These are phyloP conservation scores for Didymellaceae sp. DNA, from an alignment of 2,329 filamentous ascomycete genomes.

Conservation along the genomic window DNA sequence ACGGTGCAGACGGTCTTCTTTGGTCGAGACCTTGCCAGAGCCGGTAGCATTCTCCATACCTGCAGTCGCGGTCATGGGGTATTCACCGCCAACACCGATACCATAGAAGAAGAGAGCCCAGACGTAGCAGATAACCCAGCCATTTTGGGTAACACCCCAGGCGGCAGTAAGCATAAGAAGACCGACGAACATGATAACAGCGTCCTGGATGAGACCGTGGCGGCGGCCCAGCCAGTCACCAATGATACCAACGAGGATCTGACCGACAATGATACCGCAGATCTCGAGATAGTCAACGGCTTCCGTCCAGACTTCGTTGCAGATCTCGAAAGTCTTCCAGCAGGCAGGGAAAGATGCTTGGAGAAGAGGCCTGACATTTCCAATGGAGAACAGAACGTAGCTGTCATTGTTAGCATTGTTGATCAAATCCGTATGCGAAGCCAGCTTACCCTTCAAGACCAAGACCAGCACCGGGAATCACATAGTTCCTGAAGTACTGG, in stretches of 20 bases:
- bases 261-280: conserved; percentile 88
- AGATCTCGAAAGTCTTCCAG: conserved; percentile 72
- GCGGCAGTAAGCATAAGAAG: conserved; percentile 88
- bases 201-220: conserved; percentile 95
- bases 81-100: conserved; percentile 79
- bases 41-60: conserved; percentile 91
- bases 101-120: conserved; percentile 94
- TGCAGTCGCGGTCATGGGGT: conserved; percentile 94
- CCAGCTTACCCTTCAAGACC: conserved; percentile 73
- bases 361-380: conserved; percentile 87
- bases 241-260: conserved; percentile 83
- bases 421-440: background rate
- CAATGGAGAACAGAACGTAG: conserved; percentile 96
- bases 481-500: conserved; percentile 89
- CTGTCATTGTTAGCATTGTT: conserved; percentile 50
- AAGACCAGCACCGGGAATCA: conserved; percentile 89
- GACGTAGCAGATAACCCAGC: conserved; percentile 97
- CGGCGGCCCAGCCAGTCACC: conserved; percentile 86
- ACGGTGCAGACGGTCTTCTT: conserved; percentile 91
- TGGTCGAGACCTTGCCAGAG: conserved; percentile 85
- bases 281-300: conserved; percentile 92
- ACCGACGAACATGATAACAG: conserved; percentile 91
- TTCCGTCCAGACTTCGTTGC: conserved; percentile 79
- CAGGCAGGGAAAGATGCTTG: conserved; percentile 75
- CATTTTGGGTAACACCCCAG: conserved; percentile 86